Evolutionary conservation across 805 yeast species (phyloP).

Genomic region (Isabelozyma pseudorhagii): DNA sequence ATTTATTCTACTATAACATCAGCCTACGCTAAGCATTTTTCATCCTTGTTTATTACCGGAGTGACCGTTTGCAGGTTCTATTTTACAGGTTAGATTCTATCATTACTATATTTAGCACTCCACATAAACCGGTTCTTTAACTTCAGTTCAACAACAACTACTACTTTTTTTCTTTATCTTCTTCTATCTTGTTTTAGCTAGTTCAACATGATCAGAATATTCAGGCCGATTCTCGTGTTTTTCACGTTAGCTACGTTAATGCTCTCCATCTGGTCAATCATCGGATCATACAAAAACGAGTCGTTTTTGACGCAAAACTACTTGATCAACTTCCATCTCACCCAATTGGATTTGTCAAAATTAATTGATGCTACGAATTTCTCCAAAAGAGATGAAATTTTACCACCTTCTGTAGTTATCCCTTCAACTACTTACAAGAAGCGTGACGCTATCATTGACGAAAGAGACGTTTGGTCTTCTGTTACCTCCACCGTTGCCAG

Average conservation of each 20-base stretch:
- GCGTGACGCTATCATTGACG: not conserved
- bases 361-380: slow-evolving; percentile 17
- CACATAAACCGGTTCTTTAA: too few species aligned
- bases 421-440: not conserved
- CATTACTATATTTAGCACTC: too few species aligned
- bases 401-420: not conserved
- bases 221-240: slow-evolving; percentile 29
- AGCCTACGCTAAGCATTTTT: too few species aligned
- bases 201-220: slow-evolving; percentile 24
- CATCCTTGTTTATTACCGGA: too few species aligned
- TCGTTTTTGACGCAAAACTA: slow-evolving; percentile 32
- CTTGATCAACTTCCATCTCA: slow-evolving; percentile 33
- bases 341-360: slow-evolving; percentile 27
- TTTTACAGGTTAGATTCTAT: too few species aligned
- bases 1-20: too few species aligned
- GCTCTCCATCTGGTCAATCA: slow-evolving; percentile 32
- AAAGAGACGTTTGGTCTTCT: not conserved
- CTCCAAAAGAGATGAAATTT: slow-evolving; percentile 6
- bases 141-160: too few species aligned
- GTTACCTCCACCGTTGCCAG: slow-evolving; percentile 3
- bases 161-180: too few species aligned
- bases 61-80: too few species aligned
- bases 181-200: too few species aligned
- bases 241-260: slow-evolving; percentile 29
- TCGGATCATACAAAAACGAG: slow-evolving; percentile 36